Conservation (phyloP, 768 basidiomycete genomes). For the Rhodotorula kratochvilovae region DNA sequence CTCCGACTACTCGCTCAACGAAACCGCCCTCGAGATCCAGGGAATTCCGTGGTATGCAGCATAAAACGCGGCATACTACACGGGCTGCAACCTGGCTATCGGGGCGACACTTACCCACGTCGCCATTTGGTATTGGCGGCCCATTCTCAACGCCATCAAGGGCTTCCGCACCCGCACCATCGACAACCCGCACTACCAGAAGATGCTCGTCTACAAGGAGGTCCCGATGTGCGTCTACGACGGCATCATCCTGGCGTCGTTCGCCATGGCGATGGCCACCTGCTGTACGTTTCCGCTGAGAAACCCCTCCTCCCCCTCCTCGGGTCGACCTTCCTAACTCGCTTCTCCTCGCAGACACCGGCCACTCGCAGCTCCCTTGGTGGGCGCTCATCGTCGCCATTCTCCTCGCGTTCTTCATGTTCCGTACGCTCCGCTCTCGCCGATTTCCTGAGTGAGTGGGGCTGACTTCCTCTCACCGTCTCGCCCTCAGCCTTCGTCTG, state of each 20-base stretch:
- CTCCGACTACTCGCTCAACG: slow-evolving; percentile 41
- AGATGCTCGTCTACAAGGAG: slow-evolving; percentile 11
- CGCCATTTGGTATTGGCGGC: slow-evolving; percentile 24
- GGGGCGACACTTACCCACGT: slow-evolving; percentile 44
- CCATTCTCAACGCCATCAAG: slow-evolving; percentile 33
- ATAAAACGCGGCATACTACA: slow-evolving; percentile 17
- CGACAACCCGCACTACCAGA: slow-evolving; percentile 25
- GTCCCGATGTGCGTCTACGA: slow-evolving; percentile 44
- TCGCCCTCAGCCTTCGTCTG: slow-evolving; percentile 8
- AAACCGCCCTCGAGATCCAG: slow-evolving; percentile 33
- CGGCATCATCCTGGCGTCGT: slow-evolving; percentile 30
- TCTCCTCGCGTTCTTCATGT: slow-evolving; percentile 56
- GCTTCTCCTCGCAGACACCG: slow-evolving; percentile 14
- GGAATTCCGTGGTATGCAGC: slow-evolving; percentile 33
- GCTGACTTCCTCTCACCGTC: neutral
- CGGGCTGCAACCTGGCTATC: slow-evolving; percentile 43
- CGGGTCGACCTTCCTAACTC: neutral
- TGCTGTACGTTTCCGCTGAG: neutral
- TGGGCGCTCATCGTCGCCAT: slow-evolving; percentile 53
- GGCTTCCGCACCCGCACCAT: slow-evolving; percentile 28
- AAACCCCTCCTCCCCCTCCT: too few species aligned
- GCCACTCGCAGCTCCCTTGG: slow-evolving; percentile 40
- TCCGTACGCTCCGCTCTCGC: slow-evolving; percentile 27
- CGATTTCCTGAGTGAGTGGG: too few species aligned
- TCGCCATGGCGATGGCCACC: slow-evolving; percentile 41